phyloP scores from a whole-genome alignment of 2,329 filamentous ascomycete genomes.

The Ophioceras dolichostomum region DNA sequence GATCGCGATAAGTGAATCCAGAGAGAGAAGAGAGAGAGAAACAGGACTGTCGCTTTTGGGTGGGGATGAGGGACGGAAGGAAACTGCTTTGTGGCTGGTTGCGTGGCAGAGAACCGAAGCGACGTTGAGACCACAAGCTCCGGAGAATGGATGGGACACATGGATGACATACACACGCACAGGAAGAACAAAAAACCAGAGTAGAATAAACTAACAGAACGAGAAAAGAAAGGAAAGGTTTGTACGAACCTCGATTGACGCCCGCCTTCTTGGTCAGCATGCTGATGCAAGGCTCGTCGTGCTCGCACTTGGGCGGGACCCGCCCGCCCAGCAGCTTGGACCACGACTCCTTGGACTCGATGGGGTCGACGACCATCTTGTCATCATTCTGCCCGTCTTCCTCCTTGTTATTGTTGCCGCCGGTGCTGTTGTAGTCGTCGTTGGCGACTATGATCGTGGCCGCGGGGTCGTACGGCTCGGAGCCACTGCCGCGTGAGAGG shows the following conservation, averaged over 20 bases:
- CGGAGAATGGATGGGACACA: too few species aligned
- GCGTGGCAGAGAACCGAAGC: too few species aligned
- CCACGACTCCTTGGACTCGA: slow-evolving; percentile 72
- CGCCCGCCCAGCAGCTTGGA: slow-evolving; percentile 69
- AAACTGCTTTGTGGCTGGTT: too few species aligned
- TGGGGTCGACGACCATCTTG: slow-evolving; percentile 47
- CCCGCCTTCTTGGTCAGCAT: slow-evolving; percentile 82
- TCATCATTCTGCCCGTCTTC: neutral
- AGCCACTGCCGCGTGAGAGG: too few species aligned
- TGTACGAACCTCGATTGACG: slow-evolving; percentile 60
- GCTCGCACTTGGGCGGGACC: slow-evolving; percentile 68
- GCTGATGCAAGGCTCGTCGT: slow-evolving; percentile 75
- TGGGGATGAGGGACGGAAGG: too few species aligned
- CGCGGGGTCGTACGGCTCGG: neutral
- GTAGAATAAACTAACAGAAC: slow-evolving; percentile 5
- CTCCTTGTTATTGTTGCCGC: slow-evolving; percentile 1
- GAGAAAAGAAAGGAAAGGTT: slow-evolving; percentile 1
- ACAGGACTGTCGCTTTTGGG: too few species aligned
- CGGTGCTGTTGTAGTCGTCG: neutral
- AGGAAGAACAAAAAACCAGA: slow-evolving; percentile 6
- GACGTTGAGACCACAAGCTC: too few species aligned
- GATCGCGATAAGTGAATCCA: neutral
- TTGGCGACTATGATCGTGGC: neutral
- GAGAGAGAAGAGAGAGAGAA: neutral
- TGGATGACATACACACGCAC: neutral